Percentiles rank a stretch among this genome's conserved stretches.
phyloP scores from a whole-genome alignment of 768 basidiomycete genomes.

The Mycena filopes region DNA sequence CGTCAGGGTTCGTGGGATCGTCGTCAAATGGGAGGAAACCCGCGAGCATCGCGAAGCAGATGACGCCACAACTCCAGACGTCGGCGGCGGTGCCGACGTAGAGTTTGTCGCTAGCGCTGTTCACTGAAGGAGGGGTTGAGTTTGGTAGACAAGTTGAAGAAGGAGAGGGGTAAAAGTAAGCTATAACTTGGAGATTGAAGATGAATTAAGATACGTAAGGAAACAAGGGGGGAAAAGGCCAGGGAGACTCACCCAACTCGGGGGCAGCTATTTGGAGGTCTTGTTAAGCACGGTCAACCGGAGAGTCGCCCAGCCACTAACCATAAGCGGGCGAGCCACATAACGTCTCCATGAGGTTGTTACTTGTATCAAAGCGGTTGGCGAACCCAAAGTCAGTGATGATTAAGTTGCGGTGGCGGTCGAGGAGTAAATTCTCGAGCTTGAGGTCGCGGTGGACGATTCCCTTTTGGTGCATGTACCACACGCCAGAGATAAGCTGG shows the following conservation, averaged over 20 bases:
- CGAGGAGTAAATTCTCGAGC: constrained; percentile 72
- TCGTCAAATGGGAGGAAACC: constrained; percentile 99
- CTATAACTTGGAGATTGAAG: too few species aligned
- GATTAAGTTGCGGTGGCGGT: constrained; percentile 33
- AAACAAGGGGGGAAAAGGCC: too few species aligned
- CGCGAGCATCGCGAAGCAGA: constrained; percentile 95
- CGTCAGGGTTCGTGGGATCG: constrained; percentile 97
- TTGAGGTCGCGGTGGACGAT: constrained; percentile 86
- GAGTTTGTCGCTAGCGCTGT: too few species aligned
- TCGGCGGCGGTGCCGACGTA: constrained; percentile 98
- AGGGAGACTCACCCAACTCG: too few species aligned
- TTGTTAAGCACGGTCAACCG: too few species aligned
- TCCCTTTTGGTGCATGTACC: constrained; percentile 87
- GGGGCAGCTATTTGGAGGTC: too few species aligned
- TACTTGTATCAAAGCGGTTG: constrained; percentile 85
- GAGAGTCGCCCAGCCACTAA: too few species aligned
- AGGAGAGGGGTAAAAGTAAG: too few species aligned
- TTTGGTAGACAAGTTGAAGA: too few species aligned
- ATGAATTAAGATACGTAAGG: too few species aligned
- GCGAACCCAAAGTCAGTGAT: constrained; percentile 41
- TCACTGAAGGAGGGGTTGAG: too few species aligned
- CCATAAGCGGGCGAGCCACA: constrained; percentile 98
- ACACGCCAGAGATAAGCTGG: constrained; percentile 97
- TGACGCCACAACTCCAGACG: constrained; percentile 97
- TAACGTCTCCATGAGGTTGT: constrained; percentile 94